Evolutionary conservation across 805 yeast genomes (phyloP).

Genomic region (Saturnispora mendoncae): DNA sequence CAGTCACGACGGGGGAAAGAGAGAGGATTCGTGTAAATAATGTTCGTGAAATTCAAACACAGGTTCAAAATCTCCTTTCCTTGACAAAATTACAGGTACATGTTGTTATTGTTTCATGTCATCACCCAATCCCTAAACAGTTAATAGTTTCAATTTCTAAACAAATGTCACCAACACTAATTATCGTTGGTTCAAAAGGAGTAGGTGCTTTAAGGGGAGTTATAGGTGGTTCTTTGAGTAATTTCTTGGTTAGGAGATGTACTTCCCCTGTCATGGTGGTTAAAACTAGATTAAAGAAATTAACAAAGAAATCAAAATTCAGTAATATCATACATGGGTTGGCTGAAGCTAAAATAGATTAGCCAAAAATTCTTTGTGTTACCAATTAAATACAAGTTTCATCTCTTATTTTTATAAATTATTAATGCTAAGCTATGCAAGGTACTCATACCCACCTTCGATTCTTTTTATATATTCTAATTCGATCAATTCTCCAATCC

Average conservation of each 20-base stretch:
- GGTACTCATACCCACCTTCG: conserved; percentile 54
- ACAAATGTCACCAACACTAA: conserved; percentile 62
- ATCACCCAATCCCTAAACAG: conserved; percentile 68
- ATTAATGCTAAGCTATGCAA: too few species aligned
- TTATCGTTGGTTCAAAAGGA: conserved; percentile 70
- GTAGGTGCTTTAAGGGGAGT: conserved; percentile 66
- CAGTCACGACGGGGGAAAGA: conserved; percentile 15
- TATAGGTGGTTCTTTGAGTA: conserved; percentile 61
- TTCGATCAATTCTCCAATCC: conserved; percentile 68
- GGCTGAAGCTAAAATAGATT: conserved; percentile 35
- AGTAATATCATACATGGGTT: conserved; percentile 41
- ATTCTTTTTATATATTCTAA: conserved; percentile 76
- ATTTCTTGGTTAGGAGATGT: conserved; percentile 61
- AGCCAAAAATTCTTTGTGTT: too few species aligned
- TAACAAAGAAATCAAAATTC: conserved; percentile 46
- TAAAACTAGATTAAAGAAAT: conserved; percentile 59
- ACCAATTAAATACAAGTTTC: too few species aligned
- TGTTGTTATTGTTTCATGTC: conserved; percentile 63
- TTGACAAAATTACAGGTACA: conserved; percentile 66
- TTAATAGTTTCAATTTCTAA: conserved; percentile 62
- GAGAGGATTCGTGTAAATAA: conserved; percentile 35
- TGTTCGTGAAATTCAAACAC: conserved; percentile 36
- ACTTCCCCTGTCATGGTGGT: conserved; percentile 79
- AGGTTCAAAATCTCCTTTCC: conserved; percentile 38
- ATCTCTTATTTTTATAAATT: too few species aligned